Evolutionary conservation across 805 yeast genomes (phyloP).

Genomic region (Maudiozyma pseudohumilis): DNA sequence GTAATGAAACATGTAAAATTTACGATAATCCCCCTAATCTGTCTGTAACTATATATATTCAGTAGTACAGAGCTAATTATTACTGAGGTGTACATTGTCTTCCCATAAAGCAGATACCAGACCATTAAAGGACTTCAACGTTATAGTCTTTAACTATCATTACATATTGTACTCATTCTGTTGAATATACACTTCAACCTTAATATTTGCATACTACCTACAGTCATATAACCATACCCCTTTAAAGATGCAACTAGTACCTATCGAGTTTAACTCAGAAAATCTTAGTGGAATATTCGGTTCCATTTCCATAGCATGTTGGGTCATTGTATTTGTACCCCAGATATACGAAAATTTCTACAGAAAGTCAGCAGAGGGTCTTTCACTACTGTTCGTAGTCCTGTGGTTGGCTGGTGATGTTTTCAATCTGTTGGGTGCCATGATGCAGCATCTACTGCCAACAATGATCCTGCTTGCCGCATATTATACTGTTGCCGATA

Average conservation of each 20-base stretch:
- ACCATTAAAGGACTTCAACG: too few relatives aligned
- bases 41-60: too few relatives aligned
- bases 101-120: too few relatives aligned
- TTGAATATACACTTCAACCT: too few relatives aligned
- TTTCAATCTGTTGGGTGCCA: slow-evolving; percentile 85
- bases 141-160: neutral
- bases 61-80: too few relatives aligned
- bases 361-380: slow-evolving; percentile 81
- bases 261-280: slow-evolving; percentile 54
- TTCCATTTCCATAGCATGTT: slow-evolving; percentile 89
- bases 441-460: slow-evolving; percentile 81
- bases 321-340: slow-evolving; percentile 97
- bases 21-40: too few relatives aligned
- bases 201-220: too few relatives aligned
- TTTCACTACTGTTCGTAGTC: slow-evolving; percentile 75
- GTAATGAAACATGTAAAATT: too few relatives aligned
- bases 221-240: too few relatives aligned
- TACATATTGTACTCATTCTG: too few relatives aligned
- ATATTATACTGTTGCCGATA: slow-evolving; percentile 86
- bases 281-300: slow-evolving; percentile 64
- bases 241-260: slow-evolving; percentile 25
- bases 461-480: slow-evolving; percentile 91
- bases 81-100: too few relatives aligned
- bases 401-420: slow-evolving; percentile 92
- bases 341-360: slow-evolving; percentile 87